Evolutionary conservation across 2,329 filamentous ascomycete species (phyloP), one percentile per base, ranked within the genome.

Genomic region (Chaetomium sp.): DNA sequence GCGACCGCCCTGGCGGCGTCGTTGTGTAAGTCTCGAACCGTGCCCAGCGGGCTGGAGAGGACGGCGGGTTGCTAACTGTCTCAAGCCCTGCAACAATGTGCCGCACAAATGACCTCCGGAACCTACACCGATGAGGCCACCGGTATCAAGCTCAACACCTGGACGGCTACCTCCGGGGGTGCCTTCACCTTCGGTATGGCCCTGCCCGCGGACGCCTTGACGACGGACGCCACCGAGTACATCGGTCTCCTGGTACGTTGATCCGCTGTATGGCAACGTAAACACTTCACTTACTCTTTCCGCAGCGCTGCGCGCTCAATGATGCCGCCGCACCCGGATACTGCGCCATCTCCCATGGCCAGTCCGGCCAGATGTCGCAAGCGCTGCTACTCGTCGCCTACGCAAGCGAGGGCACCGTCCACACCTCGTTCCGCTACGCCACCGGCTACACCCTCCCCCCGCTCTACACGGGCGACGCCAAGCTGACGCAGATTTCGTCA

Each of bases 381-480:
- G 81, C 81, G 45, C 76, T 89, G 3, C 80, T 89, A 60, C 76
- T 89, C 19, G 76, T 87, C 68, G 83, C 83, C 2, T 89, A 84
- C 80, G 81, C 85, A 3, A 78, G 83, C 67, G 78, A 81, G 23
- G 77, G 79, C 19, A 74, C 83, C 42, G 78, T 89, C 57, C 75
- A 84, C 31, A 87, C 86, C 0, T 83, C 84, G 1, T 83, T 89
- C 74, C 80, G 83, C 60, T 86, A 82, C 0, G 80, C 84, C 3
- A 80, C 79, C 3, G 87, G 85, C 56, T 90, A 90, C 72, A 79
- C 80, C 29, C 78, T 80, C 65, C 88, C 88, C 0, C 79, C 80
- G 0, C 71, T 83, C 42, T 90, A 90, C 74, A 79, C 80, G 0
- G 89, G 89, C 62, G 79, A 85, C 67, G 87, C 88, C 9, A 85